Base-by-base conservation (phyloP, 176 grass and related monocot genomes). In the Echinochloa phyllopogon region DNA sequence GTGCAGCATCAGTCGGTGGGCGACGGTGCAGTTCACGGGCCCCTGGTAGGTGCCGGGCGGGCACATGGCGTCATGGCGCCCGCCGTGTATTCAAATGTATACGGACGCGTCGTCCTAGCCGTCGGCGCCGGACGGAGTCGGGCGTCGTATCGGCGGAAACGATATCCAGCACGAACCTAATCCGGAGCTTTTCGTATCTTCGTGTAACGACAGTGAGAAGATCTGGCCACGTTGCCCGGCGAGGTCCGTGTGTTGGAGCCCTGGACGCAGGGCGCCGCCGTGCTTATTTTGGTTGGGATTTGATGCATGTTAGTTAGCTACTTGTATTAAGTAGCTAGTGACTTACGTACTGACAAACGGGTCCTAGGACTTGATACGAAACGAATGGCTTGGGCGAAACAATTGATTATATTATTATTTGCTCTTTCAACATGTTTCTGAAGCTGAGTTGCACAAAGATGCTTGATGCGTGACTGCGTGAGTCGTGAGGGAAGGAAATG, bases 1-100 rank as follows among this genome's bases (percentile, higher is more conserved):
- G 6, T 29, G 44, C 29, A 52, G 27, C 59, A 48, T 74, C 75
- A 59, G 87, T 81, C 75, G 87, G 83, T 77, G 88, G 21, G 41
- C 65, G 72, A 55, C 72, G 83, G 83, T 20, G 48, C 78, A 65
- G 41, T 44, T 53, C 72, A 86, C 50, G 88, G 83, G 25, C 55
- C 69, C 77, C 49, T 65, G 36, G 64, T 67, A 9, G 41, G 68
- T 27, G 43, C 66, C 60, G 9, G 64, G 81, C 75, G 43, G 23
- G 88, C 88, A 86, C 78, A 90, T 90, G 78, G 56, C 64, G 25
- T n/a, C n/a, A n/a, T n/a, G n/a, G n/a, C n/a, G n/a, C n/a, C 45
- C 83, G 71, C 41, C 3, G 50, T 36, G 74, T 75, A 75, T 52
- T 81, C 83, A 63, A 77, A 69, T 41, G 33, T 20, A 0, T 12